These are phyloP conservation scores for Exophiala alcalophila DNA, from an alignment of 2,329 filamentous ascomycete species.

Conservation along the genomic window DNA sequence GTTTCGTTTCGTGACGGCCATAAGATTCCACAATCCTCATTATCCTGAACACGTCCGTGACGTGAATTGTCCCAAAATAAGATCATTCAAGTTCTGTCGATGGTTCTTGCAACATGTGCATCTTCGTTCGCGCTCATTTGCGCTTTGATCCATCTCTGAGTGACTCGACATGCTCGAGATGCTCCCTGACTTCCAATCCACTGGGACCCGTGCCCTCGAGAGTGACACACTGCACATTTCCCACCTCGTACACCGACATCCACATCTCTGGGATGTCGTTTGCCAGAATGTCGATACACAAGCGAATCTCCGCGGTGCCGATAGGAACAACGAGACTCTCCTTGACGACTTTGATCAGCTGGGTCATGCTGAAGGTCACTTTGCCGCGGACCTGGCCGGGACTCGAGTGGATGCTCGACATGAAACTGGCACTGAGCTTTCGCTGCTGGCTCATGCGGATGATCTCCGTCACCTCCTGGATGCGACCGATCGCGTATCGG, in stretches of 20 bases:
- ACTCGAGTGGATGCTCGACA: slow-evolving; percentile 23
- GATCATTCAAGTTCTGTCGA: too few relatives aligned
- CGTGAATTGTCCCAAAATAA: too few relatives aligned
- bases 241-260: slow-evolving; percentile 45
- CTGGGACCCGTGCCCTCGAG: slow-evolving; percentile 26
- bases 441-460: slow-evolving; percentile 58
- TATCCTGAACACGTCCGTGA: background rate
- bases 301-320: slow-evolving; percentile 47
- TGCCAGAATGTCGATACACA: slow-evolving; percentile 48
- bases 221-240: slow-evolving; percentile 25
- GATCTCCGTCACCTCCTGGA: slow-evolving; percentile 65
- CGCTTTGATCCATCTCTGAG: too few relatives aligned
- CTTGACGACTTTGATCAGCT: slow-evolving; percentile 62
- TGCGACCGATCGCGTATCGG: slow-evolving; percentile 63
- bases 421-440: slow-evolving; percentile 33
- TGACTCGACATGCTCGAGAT: slow-evolving; percentile 8
- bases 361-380: slow-evolving; percentile 65
- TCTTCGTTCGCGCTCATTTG: too few relatives aligned
- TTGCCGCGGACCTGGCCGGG: slow-evolving; percentile 47
- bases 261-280: slow-evolving; percentile 49
- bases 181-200: slow-evolving; percentile 23
- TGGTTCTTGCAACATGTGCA: too few relatives aligned
- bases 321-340: slow-evolving; percentile 61
- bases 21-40: background rate
- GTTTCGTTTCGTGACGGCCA: too few relatives aligned